Evolutionary conservation across 257 asterid species (phyloP), one percentile per base, ranked within the genome.

Genomic region (Solanum gracilifrons): DNA sequence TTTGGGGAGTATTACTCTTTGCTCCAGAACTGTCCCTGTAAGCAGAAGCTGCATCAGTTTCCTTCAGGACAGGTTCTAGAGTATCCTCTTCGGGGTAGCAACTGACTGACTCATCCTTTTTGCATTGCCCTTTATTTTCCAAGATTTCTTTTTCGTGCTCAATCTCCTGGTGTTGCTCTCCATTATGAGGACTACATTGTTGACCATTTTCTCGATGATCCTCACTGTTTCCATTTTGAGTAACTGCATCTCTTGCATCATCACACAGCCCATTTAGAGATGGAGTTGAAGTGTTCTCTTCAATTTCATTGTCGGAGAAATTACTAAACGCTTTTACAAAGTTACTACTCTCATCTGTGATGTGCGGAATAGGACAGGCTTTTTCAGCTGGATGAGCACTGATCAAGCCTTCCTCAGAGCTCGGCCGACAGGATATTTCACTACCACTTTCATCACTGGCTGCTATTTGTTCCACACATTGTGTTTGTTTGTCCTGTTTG

Each of bases 41-140:
- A 51, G 89, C 55, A 84, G 90, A 87, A 88, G 87, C 64, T 64
- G 55, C 60, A 84, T 87, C 90, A 85, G 80, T 89, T 82, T 87
- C 93, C 48, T 68, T 41, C 37, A 64, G 88, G 72, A 64, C 79
- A 25, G 84, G 91, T 60, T 39, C 31, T 39, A 55, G 25, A 16
- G 73, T 51, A 73, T 71, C 89, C 85, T 74, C 86, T 74, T 66
- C 90, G 7, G 90, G 72, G 76, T 87, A 76, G 82, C 87, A 88
- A 86, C 74, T 86, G 39, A 55, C 79, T 36, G 66, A 73, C 72
- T 87, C 87, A 86, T 90, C 92, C 82, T 92, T 93, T 37, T 64
- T 55, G 85, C 85, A 82, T 83, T 85, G 93, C 43, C 79, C 87
- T 73, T 85, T 41, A 72, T 90, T 91, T 89, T 89, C 92, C 85